Evolutionary conservation across 1,284 basidiomycete genomes (phyloP).

Genomic region (Taiwanofungus camphoratus): DNA sequence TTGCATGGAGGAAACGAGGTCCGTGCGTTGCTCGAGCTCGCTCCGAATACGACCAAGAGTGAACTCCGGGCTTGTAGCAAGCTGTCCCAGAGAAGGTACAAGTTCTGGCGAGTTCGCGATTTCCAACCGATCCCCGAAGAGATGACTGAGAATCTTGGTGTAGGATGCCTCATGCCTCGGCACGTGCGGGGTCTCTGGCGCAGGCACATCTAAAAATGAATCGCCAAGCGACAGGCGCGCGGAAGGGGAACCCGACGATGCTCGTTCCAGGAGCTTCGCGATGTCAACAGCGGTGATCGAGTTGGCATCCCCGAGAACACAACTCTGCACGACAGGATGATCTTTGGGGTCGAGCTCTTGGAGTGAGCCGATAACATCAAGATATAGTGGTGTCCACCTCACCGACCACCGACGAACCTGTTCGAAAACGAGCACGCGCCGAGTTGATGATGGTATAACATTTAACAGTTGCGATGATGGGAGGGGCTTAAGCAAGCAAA

Average conservation of each 20-base stretch:
- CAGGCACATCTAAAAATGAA: conserved; percentile 14
- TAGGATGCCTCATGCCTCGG: conserved; percentile 92
- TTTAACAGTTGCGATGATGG: conserved; percentile 58
- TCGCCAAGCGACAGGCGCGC: conserved; percentile 43
- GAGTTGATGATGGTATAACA: conserved; percentile 59
- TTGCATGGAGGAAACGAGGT: conserved; percentile 59
- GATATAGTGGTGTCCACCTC: conserved; percentile 86
- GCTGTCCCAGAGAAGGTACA: conserved; percentile 59
- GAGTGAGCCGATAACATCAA: conserved; percentile 75
- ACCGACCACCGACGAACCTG: conserved; percentile 70
- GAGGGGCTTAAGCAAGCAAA: conserved; percentile 76
- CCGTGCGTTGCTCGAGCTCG: conserved; percentile 66
- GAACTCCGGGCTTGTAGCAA: conserved; percentile 88
- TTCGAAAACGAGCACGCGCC: conserved; percentile 82
- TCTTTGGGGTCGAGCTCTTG: conserved; percentile 52
- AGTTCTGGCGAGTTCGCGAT: conserved; percentile 81
- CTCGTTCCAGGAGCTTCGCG: conserved; percentile 40
- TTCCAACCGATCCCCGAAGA: conserved; percentile 82
- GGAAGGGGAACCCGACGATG: conserved; percentile 30
- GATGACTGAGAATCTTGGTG: conserved; percentile 79
- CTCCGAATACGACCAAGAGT: conserved; percentile 89
- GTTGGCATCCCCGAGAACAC: conserved; percentile 48
- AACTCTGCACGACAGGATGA: conserved; percentile 53
- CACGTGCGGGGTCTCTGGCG: conserved; percentile 45
- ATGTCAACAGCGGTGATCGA: conserved; percentile 42